Base-by-base conservation (phyloP, 495 filamentous ascomycete species). In the Podospora pseudocomata region DNA sequence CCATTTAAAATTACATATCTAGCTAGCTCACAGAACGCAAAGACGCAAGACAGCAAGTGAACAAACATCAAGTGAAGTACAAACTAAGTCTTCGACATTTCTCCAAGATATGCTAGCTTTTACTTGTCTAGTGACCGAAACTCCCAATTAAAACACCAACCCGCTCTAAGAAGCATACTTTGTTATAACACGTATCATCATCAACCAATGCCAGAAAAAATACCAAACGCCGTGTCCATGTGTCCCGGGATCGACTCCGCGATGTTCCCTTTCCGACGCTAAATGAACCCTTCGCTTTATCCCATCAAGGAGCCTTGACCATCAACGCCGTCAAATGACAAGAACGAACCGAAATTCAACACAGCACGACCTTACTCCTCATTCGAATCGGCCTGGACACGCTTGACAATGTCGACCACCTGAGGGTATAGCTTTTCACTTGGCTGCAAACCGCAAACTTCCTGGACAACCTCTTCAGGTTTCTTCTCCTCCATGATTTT, bases 371-470 rank as follows among this genome's bases (percentile, higher is more conserved):
- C 15, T 13, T 16, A 61, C 23, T 58, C 55, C 55, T 82, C 81
- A 34, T 75, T 67, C 63, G 80, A 77, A 60, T 86, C 85, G 53
- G 78, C 81, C 83, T 97, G 91, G 32, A 97, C 93, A 78, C 88
- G 90, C 76, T 87, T 84, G 39, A 97, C 91, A 39, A 92, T 81
- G 72, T 89, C 83, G 61, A 90, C 83, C 11, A 97, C 85, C 69
- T 85, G 79, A 64, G 83, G 79, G 80, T 88, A 97, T 19, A 97
- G 82, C 68, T 89, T 87, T 74, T 97, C 91, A 6, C 74, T 79
- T 68, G 86, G 79, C 71, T 91, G 86, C 27, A 97, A 82, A 20
- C 91, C 92, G 67, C 89, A 92, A 64, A 97, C 85, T 77, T 92
- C 82, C 73, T 78, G 79, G 66, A 88, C 86, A 7, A 92, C 88